A percentile compares a stretch with the other conserved stretches of the same genome.
These are phyloP conservation scores for Lactifluus volemus DNA, from an alignment of 768 basidiomycete species.

Conservation along the genomic window DNA sequence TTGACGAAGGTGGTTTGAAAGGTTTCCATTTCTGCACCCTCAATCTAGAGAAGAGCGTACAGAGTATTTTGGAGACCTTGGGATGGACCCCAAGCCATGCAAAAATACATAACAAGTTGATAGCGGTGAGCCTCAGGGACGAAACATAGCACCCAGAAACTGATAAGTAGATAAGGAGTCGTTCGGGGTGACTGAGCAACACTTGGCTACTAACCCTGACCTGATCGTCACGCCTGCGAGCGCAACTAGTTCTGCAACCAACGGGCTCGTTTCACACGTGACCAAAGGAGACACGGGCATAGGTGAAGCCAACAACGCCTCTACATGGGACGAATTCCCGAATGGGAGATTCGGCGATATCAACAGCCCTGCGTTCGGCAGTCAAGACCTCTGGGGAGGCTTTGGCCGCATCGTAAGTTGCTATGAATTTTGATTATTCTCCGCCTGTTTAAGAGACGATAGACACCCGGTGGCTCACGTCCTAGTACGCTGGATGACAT, in stretches of 20 bases:
- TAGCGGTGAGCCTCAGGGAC: constrained; percentile 38
- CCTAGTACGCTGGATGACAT: constrained; percentile 42
- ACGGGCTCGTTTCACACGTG: constrained; percentile 43
- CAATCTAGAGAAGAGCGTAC: constrained; percentile 94
- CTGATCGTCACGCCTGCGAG: constrained; percentile 54
- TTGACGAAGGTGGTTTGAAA: constrained; percentile 43
- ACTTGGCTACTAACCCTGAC: constrained; percentile 25
- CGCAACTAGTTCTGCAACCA: constrained; percentile 56
- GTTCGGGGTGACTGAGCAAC: constrained; percentile 24
- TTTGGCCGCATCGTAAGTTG: constrained; percentile 46
- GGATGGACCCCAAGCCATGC: constrained; percentile 48
- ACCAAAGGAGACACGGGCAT: constrained; percentile 49
- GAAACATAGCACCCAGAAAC: too few relatives aligned
- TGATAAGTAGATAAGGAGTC: constrained; percentile 22
- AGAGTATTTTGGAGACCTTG: constrained; percentile 71
- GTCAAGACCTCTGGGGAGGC: constrained; percentile 70
- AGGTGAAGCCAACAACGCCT: constrained; percentile 68
- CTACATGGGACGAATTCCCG: constrained; percentile 92
- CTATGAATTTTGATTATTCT: background rate
- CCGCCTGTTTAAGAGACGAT: background rate
- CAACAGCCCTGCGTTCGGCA: constrained; percentile 92
- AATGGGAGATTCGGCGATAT: constrained; percentile 98
- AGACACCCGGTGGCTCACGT: constrained; percentile 2
- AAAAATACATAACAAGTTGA: constrained; percentile 51
- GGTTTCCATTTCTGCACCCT: constrained; percentile 95